Evolutionary conservation across 345 rosid species (phyloP).

Genomic region (Citrus medica): DNA sequence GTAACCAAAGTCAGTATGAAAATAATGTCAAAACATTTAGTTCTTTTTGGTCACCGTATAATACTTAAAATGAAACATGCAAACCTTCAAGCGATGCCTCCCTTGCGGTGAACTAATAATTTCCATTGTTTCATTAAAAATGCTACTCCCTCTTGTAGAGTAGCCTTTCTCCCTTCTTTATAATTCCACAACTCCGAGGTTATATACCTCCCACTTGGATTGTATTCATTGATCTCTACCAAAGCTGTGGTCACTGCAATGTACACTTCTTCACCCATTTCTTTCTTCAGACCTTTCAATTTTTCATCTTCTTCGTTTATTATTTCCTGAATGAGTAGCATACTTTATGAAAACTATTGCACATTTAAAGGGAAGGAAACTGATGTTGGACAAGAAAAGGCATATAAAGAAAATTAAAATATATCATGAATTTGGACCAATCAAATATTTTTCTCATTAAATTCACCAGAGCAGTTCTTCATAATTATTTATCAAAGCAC

Average conservation of each 20-base stretch:
- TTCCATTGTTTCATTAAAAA: slow-evolving; percentile 55
- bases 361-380: background rate
- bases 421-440: background rate
- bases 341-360: background rate
- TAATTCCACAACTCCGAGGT: slow-evolving; percentile 82
- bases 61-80: background rate
- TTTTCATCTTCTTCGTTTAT: slow-evolving; percentile 65
- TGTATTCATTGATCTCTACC: slow-evolving; percentile 78
- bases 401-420: background rate
- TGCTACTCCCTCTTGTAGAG: slow-evolving; percentile 60
- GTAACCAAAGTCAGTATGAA: background rate
- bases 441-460: background rate
- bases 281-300: slow-evolving; percentile 49
- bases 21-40: background rate
- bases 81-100: slow-evolving; percentile 30
- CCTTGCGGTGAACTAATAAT: slow-evolving; percentile 28
- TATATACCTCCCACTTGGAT: slow-evolving; percentile 88
- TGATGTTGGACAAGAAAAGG: background rate
- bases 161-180: slow-evolving; percentile 55
- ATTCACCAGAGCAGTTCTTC: background rate
- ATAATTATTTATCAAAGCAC: background rate
- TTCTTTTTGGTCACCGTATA: background rate
- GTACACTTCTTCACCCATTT: slow-evolving; percentile 57
- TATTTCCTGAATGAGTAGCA: slow-evolving; percentile 51
- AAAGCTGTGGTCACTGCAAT: slow-evolving; percentile 59